Conservation (phyloP, 73 alveolate genomes). For the Blepharisma japonicum region DNA sequence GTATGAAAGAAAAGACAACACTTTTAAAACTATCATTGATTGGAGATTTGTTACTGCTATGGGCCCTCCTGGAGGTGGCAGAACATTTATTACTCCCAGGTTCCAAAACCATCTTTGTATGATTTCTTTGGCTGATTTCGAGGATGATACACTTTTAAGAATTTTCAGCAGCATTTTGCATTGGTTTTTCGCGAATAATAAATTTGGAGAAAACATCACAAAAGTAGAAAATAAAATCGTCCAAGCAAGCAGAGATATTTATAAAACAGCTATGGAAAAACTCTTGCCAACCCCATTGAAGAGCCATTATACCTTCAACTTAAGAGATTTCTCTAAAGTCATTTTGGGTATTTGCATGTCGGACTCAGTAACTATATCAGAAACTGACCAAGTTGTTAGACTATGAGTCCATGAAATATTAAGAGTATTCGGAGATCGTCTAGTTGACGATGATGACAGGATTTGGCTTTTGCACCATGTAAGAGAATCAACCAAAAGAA, state of each 20-base stretch:
- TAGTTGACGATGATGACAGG: slow-evolving; percentile 96
- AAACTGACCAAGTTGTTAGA: slow-evolving; percentile 80
- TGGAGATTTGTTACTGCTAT: slow-evolving; percentile 94
- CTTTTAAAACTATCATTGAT: slow-evolving; percentile 95
- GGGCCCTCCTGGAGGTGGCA: slow-evolving; percentile 99
- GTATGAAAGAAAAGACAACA: slow-evolving; percentile 97
- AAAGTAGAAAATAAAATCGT: slow-evolving; percentile 86
- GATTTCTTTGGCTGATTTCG: slow-evolving; percentile 92
- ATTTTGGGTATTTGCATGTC: slow-evolving; percentile 95
- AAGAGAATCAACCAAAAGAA: slow-evolving; percentile 87
- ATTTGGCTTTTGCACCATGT: slow-evolving; percentile 93
- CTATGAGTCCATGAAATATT: slow-evolving; percentile 97
- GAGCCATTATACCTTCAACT: slow-evolving; percentile 98
- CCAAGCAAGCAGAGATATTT: slow-evolving; percentile 88
- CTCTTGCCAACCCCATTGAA: slow-evolving; percentile 98
- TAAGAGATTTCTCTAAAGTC: slow-evolving; percentile 98
- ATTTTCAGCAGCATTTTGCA: slow-evolving; percentile 94
- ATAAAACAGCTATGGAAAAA: slow-evolving; percentile 90
- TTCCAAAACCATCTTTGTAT: slow-evolving; percentile 91
- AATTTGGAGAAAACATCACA: slow-evolving; percentile 82
- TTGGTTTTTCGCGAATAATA: slow-evolving; percentile 79
- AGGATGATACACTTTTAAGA: slow-evolving; percentile 88
- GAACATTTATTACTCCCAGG: slow-evolving; percentile 97
- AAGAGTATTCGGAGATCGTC: slow-evolving; percentile 99
- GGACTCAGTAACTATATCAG: slow-evolving; percentile 75